phyloP scores from a whole-genome alignment of 169 alveolate genomes.

The Besnoitia besnoiti region DNA sequence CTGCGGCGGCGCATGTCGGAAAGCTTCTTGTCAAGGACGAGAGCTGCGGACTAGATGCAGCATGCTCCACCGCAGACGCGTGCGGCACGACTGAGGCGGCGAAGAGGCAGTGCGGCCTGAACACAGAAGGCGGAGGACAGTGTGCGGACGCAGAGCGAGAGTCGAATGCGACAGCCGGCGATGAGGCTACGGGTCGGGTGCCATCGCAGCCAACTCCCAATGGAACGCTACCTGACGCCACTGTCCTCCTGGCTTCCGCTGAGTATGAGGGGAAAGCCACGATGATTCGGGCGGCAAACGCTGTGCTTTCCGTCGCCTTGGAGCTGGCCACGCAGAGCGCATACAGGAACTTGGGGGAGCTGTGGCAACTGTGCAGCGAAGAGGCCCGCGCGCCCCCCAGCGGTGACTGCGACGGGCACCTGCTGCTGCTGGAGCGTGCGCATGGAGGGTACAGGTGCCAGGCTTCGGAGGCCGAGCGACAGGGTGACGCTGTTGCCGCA shows the following conservation, averaged over 20 bases:
- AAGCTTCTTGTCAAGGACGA: not conserved
- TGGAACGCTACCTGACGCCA: not conserved
- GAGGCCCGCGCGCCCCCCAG: not conserved
- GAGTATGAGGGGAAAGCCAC: not conserved
- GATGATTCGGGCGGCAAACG: not conserved
- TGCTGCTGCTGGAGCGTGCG: not conserved
- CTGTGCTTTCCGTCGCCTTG: not conserved
- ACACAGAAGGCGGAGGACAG: not conserved
- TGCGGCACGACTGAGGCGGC: not conserved
- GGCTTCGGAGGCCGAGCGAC: not conserved
- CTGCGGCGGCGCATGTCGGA: not conserved
- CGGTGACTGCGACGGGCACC: not conserved
- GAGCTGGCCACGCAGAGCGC: not conserved
- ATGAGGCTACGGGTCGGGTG: not conserved
- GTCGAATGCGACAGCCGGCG: not conserved
- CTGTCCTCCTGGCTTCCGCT: not conserved
- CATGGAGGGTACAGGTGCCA: not conserved
- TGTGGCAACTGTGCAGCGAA: not conserved
- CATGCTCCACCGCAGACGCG: not conserved
- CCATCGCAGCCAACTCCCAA: not conserved
- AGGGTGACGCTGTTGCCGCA: not conserved
- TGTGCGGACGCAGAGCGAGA: not conserved
- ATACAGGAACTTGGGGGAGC: not conserved
- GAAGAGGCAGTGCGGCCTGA: not conserved
- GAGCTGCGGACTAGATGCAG: not conserved